Evolutionary conservation across 148 eudicot species (phyloP).

Genomic region (Talinum fruticosum): DNA sequence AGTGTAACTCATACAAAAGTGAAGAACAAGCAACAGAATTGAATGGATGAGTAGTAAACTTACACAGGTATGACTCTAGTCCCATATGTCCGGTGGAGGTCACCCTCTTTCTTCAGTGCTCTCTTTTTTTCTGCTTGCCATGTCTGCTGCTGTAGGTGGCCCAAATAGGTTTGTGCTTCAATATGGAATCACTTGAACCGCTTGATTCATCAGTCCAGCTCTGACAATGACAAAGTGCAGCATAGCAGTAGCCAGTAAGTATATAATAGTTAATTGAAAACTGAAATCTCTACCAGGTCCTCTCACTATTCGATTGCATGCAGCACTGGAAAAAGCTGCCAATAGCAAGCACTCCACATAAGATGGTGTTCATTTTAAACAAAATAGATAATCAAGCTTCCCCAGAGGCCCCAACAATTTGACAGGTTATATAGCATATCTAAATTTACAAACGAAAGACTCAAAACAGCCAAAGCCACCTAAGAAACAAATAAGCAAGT

Average conservation of each 20-base stretch:
- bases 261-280: neutral
- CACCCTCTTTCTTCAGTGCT: constrained; percentile 58
- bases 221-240: constrained; percentile 42
- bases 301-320: neutral
- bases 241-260: constrained; percentile 1
- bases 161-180: constrained; percentile 97
- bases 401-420: neutral
- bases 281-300: neutral
- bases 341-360: neutral
- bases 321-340: neutral
- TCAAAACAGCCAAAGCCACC: neutral
- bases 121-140: constrained; percentile 51
- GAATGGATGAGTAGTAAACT: constrained; percentile 24
- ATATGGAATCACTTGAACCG: constrained; percentile 68
- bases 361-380: neutral
- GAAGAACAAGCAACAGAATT: neutral
- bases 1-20: neutral
- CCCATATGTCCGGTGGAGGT: constrained; percentile 80
- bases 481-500: neutral
- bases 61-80: constrained; percentile 98
- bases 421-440: neutral
- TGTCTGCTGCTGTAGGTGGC: constrained; percentile 48
- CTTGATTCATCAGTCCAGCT: constrained; percentile 71
- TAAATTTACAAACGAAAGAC: too few species aligned
- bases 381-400: neutral